Conservation (phyloP, 805 yeast species). For the Yarrowia sp. region DNA sequence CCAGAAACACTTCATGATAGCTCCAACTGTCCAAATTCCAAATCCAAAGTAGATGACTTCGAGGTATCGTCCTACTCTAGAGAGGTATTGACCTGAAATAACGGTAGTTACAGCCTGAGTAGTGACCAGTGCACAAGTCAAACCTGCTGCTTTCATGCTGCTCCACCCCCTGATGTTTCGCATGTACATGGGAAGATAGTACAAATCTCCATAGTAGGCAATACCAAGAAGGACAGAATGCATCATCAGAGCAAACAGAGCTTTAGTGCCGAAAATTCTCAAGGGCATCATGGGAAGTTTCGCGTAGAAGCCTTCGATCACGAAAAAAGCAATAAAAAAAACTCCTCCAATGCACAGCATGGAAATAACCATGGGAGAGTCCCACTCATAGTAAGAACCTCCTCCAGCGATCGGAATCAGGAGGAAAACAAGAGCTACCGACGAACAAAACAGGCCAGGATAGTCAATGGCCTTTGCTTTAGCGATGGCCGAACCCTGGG, state of each 20-base stretch:
- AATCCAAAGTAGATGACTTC: slow-evolving; percentile 46
- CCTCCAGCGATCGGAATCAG: slow-evolving; percentile 62
- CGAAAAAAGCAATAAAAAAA: slow-evolving; percentile 45
- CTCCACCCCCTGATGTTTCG: slow-evolving; percentile 46
- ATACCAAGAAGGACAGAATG: slow-evolving; percentile 50
- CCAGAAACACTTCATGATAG: slow-evolving; percentile 42
- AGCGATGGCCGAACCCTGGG: slow-evolving; percentile 43
- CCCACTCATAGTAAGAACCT: slow-evolving; percentile 59
- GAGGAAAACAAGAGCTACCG: slow-evolving; percentile 49
- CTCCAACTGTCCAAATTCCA: slow-evolving; percentile 45
- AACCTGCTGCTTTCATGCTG: slow-evolving; percentile 43
- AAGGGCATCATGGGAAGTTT: slow-evolving; percentile 56
- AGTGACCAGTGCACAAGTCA: slow-evolving; percentile 46
- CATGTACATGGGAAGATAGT: slow-evolving; percentile 51
- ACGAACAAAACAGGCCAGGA: slow-evolving; percentile 49
- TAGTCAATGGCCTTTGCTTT: slow-evolving; percentile 51
- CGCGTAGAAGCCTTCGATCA: slow-evolving; percentile 51
- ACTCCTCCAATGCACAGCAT: slow-evolving; percentile 45
- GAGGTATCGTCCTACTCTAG: slow-evolving; percentile 46
- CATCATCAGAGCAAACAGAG: slow-evolving; percentile 41
- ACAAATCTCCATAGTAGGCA: slow-evolving; percentile 46
- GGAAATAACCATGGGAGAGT: slow-evolving; percentile 44
- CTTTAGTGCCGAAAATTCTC: slow-evolving; percentile 43
- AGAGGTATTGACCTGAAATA: slow-evolving; percentile 47
- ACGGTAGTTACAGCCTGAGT: slow-evolving; percentile 45